Evolutionary conservation across 805 yeast species (phyloP), one percentile per base, ranked within the genome.

Genomic region (Candida insectalens): DNA sequence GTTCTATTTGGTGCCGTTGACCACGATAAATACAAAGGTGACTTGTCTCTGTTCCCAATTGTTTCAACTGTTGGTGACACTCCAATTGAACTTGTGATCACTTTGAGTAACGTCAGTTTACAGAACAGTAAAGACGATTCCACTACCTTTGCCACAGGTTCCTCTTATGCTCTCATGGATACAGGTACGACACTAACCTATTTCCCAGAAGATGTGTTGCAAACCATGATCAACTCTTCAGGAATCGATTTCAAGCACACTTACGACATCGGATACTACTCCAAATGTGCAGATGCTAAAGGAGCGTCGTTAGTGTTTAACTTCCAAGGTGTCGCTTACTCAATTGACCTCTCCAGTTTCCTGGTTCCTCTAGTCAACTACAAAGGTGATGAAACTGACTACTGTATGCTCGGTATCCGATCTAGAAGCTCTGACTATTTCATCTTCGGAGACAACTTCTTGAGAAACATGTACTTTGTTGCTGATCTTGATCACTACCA

Each of bases 1-100:
- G 60, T 81, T 16, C 51, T 81, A 32, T 82, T 82, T 59, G 89
- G 92, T 32, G 92, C 79, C 20, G 67, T 76, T 19, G 89, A 81
- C 47, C 70, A 67, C 38, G 65, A 71, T 26, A 79, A 78, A 54
- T 77, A 71, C 50, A 35, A 55, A 0, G 87, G 85, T 12, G 41
- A 51, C 20, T 50, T 77, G 25, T 51, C 62, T 20, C 55, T 72
- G 1, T 50, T 78, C 6, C 77, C 79, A 19, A 43, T 74, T 27
- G 59, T 72, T 39, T 74, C 75, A 52, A 52, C 67, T 6, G 45
- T 54, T 17, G 44, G 42, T 20, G 30, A 30, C 6, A 30, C 44
- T 1, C 67, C 77, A 3, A 60, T 71, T 23, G 60, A 71, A 35
- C 50, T 74, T 20, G 71, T 72, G 35, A 53, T 76, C 30, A 67